These are phyloP conservation scores for Podospora tetraspora DNA, from an alignment of 495 filamentous ascomycete species.

Conservation along the genomic window DNA sequence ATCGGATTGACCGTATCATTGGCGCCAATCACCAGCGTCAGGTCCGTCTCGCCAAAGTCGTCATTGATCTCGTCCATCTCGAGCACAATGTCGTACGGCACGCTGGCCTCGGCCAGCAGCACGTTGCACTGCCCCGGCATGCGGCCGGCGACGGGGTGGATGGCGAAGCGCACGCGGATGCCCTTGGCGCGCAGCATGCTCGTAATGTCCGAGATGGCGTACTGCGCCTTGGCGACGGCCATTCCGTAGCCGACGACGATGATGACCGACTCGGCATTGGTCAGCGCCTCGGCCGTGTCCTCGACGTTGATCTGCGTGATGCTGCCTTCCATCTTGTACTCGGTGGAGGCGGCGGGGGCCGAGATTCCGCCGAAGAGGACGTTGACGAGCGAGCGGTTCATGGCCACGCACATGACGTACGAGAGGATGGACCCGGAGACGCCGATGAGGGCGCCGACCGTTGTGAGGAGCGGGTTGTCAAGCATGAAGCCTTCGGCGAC, in stretches of 20 bases:
- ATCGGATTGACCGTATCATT: conserved; percentile 86
- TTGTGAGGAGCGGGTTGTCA: conserved; percentile 72
- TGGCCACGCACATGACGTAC: conserved; percentile 76
- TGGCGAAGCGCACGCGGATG: conserved; percentile 76
- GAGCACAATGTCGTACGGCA: conserved; percentile 78
- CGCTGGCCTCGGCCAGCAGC: conserved; percentile 71
- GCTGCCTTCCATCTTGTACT: conserved; percentile 68
- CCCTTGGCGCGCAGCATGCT: conserved; percentile 62
- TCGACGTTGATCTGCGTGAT: conserved; percentile 68
- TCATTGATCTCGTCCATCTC: conserved; percentile 93
- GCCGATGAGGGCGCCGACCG: conserved; percentile 73
- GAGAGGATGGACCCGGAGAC: conserved; percentile 77
- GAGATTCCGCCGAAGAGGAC: conserved; percentile 76
- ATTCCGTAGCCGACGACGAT: conserved; percentile 83
- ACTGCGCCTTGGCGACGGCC: conserved; percentile 83
- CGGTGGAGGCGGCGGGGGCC: conserved; percentile 45
- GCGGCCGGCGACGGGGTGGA: conserved; percentile 75
- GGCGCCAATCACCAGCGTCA: conserved; percentile 80
- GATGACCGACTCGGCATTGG: conserved; percentile 69
- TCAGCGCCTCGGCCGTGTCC: conserved; percentile 64
- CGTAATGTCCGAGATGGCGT: conserved; percentile 74
- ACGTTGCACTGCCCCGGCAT: conserved; percentile 90
- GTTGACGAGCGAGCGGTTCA: conserved; percentile 76
- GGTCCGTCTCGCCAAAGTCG: conserved; percentile 72
- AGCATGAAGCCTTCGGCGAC: conserved; percentile 84